Base-by-base conservation (phyloP, 176 grass and related monocot species). In the Aechmea fasciata region DNA sequence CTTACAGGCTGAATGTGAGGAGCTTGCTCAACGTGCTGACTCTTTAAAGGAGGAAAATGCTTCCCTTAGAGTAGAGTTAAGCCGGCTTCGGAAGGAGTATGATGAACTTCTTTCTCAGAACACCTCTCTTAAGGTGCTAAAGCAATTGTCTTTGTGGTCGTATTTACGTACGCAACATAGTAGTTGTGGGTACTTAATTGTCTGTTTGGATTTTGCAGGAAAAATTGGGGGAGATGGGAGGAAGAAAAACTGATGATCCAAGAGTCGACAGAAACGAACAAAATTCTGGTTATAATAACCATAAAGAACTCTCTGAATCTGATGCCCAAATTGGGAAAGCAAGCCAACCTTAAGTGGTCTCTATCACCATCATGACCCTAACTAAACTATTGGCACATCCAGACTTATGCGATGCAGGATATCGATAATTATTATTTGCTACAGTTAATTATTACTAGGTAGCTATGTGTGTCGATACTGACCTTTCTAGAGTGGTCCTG, bases 1-100 rank as follows among this genome's bases (percentile, higher is more conserved):
- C 57, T 77, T 65, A 26, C 53, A 92, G 93, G 89, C 81, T 7
- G 93, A 97, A 57, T 97, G 89, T 26, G 93, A 97, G 76, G 93
- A 92, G 74, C 89, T 97, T 48, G 79, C 79, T 5, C 84, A 83
- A 81, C 82, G 79, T 29, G 88, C 93, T 41, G 93, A 97, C 6
- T 51, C 64, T 76, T 78, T 92, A 63, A 90, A 83, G 74, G 83
- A 88, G 6, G 93, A 92, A 67, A 92, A 97, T 82, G 87, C 93
- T 48, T 76, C 78, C 24, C 72, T 92, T 41, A 97, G 86, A 71
- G 62, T 78, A 5, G 93, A 92, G 71, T 78, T 97, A 29, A 83
- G 85, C 50, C 80, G 78, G 61, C 88, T 97, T 11, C 92, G 73
- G 79, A 90, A 83, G 70, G 90, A 97, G 61, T 89, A 97, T 8